phyloP scores from a whole-genome alignment of 805 yeast genomes.

The Hanseniaspora nectarophila region DNA sequence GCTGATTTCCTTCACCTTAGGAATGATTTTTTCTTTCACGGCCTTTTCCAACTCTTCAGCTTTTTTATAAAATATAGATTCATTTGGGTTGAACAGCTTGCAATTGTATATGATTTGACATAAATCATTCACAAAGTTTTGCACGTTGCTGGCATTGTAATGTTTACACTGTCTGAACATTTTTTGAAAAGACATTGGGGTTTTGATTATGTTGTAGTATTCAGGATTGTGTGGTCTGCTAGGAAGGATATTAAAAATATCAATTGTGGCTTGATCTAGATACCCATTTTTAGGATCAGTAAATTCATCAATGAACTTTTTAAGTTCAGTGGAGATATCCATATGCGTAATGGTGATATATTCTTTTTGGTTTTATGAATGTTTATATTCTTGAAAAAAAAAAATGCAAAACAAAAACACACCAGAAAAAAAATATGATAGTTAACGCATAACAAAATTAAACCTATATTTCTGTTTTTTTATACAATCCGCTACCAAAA shows the following conservation, averaged over 20 bases:
- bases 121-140: constrained; percentile 62
- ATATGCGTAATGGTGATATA: not conserved
- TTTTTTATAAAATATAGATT: constrained; percentile 53
- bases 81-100: constrained; percentile 63
- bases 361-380: not conserved
- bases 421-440: no score
- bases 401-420: not conserved
- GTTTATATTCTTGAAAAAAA: not conserved
- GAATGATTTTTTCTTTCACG: constrained; percentile 31
- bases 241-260: constrained; percentile 38
- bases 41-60: constrained; percentile 34
- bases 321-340: not conserved
- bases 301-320: not conserved
- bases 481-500: no score
- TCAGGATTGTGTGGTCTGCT: constrained; percentile 54
- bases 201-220: constrained; percentile 64
- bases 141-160: constrained; percentile 42
- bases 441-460: no score
- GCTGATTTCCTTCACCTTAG: not conserved
- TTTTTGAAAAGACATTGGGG: constrained; percentile 72
- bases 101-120: constrained; percentile 89
- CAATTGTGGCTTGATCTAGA: not conserved
- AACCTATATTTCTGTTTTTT: no score
- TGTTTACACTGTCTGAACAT: constrained; percentile 46
- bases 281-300: not conserved